Evolutionary conservation across 1,284 basidiomycete genomes (phyloP), one percentile per base, ranked within the genome.

Genomic region (Vanrija pseudolonga): DNA sequence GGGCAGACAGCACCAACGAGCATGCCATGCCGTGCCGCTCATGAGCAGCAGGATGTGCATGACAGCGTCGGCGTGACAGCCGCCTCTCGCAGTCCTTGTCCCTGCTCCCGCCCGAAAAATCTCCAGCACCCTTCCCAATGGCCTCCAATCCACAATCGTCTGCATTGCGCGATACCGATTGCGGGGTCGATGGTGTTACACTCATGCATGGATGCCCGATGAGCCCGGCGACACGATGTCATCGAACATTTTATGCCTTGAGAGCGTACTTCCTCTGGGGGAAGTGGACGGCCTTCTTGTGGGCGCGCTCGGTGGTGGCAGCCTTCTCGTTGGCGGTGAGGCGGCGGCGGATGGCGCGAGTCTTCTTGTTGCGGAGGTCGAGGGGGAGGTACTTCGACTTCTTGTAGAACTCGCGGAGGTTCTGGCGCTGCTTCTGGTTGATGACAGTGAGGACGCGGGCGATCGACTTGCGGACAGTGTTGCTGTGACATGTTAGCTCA

Each of bases 381-480:
- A 98, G 91, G 66, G 96, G 96, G 63, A 89, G 80, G 82, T 90
- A 77, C 69, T 78, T 78, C 61, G 72, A 90, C 78, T 94, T 96
- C 87, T 98, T 97, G 89, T 98, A 98, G 83, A 88, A 91, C 80
- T 98, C 94, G 63, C 91, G 90, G 67, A 98, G 85, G 81, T 95
- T 93, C 81, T 91, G 87, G 69, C 96, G 90, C 73, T 89, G 87
- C 83, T 99, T 99, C 78, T 91, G 88, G 88, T 97, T 98, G 83
- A 89, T 95, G 70, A 98, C 93, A 48, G 96, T 99, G 80, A 98
- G 80, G 65, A 98, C 95, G 60, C 96, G 92, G 63, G 96, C 96
- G 74, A 99, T 94, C 67, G 92, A 95, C 83, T 98, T 98, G 83
- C 96, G 94, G 78, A 97, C 90, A 67, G 90, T 84, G 80, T 89